phyloP scores from a whole-genome alignment of 1,139 yeast genomes.

The Pichia sp. region DNA sequence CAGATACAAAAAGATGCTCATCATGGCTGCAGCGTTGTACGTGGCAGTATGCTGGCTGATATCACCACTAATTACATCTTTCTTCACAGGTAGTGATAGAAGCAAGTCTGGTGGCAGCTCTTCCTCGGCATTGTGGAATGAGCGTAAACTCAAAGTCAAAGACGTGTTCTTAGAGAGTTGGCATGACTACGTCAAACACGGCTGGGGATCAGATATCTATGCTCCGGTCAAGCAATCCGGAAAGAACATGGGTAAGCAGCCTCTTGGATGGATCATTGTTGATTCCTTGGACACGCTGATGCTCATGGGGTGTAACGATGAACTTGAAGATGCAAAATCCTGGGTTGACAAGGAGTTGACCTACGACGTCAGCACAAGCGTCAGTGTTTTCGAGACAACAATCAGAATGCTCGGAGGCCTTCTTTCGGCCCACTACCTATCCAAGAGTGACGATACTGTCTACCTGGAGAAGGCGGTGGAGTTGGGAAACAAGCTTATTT shows the following conservation, averaged over 20 bases:
- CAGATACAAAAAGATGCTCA: slow-evolving; percentile 12
- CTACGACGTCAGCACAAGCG: slow-evolving; percentile 66
- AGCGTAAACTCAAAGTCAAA: slow-evolving; percentile 52
- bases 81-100: not conserved
- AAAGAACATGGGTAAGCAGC: slow-evolving; percentile 75
- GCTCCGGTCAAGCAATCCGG: slow-evolving; percentile 57
- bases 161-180: slow-evolving; percentile 71
- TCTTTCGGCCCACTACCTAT: slow-evolving; percentile 71
- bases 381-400: slow-evolving; percentile 88
- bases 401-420: slow-evolving; percentile 93
- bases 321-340: slow-evolving; percentile 56
- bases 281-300: slow-evolving; percentile 83
- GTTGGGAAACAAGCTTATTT: slow-evolving; percentile 46
- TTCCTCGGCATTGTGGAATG: slow-evolving; percentile 33
- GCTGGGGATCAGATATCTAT: slow-evolving; percentile 79
- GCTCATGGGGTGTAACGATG: slow-evolving; percentile 71
- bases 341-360: slow-evolving; percentile 67
- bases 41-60: slow-evolving; percentile 11
- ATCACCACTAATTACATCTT: not conserved
- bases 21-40: slow-evolving; percentile 4
- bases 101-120: not conserved
- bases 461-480: slow-evolving; percentile 77
- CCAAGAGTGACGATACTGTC: slow-evolving; percentile 51
- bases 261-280: slow-evolving; percentile 93
- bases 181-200: slow-evolving; percentile 71